These are phyloP conservation scores for Hemerocallis citrina DNA, from an alignment of 106 monocot species.

Conservation along the genomic window DNA sequence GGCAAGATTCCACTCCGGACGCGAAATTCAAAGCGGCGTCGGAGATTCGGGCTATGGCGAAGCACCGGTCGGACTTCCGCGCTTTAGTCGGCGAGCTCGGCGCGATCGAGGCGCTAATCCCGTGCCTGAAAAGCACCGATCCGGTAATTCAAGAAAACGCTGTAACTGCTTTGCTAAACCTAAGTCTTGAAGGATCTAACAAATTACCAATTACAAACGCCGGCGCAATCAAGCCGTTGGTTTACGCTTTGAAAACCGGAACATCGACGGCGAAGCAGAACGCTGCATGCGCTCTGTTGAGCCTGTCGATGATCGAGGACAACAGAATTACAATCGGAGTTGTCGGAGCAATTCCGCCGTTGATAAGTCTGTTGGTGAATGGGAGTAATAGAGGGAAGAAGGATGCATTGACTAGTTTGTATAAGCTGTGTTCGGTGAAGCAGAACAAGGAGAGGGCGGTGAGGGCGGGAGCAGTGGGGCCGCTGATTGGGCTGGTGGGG, in stretches of 20 bases:
- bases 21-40: conserved; percentile 39
- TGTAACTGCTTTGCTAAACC: conserved; percentile 76
- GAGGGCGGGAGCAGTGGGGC: conserved; percentile 34
- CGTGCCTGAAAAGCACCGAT: conserved; percentile 56
- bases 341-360: conserved; percentile 67
- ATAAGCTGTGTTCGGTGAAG: conserved; percentile 60
- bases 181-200: conserved; percentile 69
- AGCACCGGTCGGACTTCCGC: conserved; percentile 75
- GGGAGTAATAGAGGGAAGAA: conserved; percentile 71
- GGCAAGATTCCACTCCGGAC: conserved; percentile 1
- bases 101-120: conserved; percentile 49
- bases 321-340: conserved; percentile 59
- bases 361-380: conserved; percentile 47
- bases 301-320: conserved; percentile 72
- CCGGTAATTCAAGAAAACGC: conserved; percentile 76
- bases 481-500: conserved; percentile 37
- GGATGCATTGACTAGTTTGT: conserved; percentile 74
- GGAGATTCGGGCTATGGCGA: conserved; percentile 52
- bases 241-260: conserved; percentile 71
- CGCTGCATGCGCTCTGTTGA: conserved; percentile 74
- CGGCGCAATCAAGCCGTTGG: conserved; percentile 75
- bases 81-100: conserved; percentile 52
- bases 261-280: conserved; percentile 69
- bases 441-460: conserved; percentile 73
- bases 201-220: conserved; percentile 39